Base-by-base conservation (phyloP, 139 green algal genomes). In the Diplosphaera chodatii region DNA sequence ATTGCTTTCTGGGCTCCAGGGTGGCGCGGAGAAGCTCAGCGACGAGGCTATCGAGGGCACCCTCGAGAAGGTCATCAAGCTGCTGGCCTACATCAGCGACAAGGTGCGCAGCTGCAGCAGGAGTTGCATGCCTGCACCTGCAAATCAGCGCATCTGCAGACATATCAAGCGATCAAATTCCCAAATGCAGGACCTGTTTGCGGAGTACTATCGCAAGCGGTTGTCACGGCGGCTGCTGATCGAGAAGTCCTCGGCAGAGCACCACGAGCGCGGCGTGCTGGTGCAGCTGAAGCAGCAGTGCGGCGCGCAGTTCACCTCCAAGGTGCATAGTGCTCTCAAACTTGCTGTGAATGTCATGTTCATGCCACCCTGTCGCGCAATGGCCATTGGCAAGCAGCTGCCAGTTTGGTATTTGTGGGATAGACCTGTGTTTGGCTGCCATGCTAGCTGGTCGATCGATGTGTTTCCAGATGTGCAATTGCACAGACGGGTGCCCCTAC, bases 211-310 rank as follows among this genome's bases (percentile, higher is more conserved):
- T 88, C 85, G 92, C 69, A 97, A 97, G 85, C 92, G 94, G 75
- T 89, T 99, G 55, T 82, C 89, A 3, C 74, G 90, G 41, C 86
- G 90, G 32, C 80, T 97, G 79, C 77, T 97, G 66, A 78, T 80
- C 20, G 90, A 96, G 80, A 92, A 90, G 79, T 91, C 74, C 31
- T 86, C 86, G 30, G 90, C 78, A 30, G 95, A 99, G 64, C 94
- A 99, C 73, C 92, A 96, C 71, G 96, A 99, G 86, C 90, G 93
- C 56, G 85, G 77, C 71, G 91, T 99, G 73, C 83, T 99, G 55
- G 86, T 90, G 3, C 91, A 92, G 28, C 86, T 99, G 37, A 99
- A 99, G 89, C 91, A 98, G 90, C 94, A 99, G 84, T 99, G 94
- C 76, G 96, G 96, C 27, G 90, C 91, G 40, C 91, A 96, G 83